Evolutionary conservation across 2,329 filamentous ascomycete species (phyloP).

Genomic region (Byssothecium circinans): DNA sequence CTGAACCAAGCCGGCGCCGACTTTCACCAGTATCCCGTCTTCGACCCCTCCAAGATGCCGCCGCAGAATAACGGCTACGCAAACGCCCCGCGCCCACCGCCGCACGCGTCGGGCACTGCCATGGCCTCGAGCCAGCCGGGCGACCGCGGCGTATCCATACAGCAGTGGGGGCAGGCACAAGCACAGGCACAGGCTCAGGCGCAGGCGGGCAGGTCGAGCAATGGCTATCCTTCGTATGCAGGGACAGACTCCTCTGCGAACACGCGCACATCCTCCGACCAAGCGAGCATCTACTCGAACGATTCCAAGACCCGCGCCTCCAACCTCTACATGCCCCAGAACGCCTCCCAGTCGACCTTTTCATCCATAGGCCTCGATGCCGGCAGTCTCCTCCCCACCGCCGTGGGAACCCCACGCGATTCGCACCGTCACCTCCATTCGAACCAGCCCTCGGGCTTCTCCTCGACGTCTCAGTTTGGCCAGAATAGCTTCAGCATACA

Average conservation of each 20-base stretch:
- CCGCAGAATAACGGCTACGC: constrained; percentile 57
- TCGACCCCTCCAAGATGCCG: constrained; percentile 59
- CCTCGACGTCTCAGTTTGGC: constrained; percentile 53
- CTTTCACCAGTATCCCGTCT: constrained; percentile 85
- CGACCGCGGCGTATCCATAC: constrained; percentile 69
- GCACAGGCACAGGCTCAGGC: no score
- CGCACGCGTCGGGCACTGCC: constrained; percentile 57
- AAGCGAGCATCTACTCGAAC: constrained; percentile 65
- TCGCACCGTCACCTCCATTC: constrained; percentile 47
- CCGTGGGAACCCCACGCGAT: constrained; percentile 45
- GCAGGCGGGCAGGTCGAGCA: constrained; percentile 27
- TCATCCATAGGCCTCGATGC: constrained; percentile 49
- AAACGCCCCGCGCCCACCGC: constrained; percentile 63
- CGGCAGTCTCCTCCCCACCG: constrained; percentile 43
- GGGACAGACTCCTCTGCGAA: constrained; percentile 51
- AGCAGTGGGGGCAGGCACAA: constrained; percentile 78
- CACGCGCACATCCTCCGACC: constrained; percentile 63
- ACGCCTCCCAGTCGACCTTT: constrained; percentile 58
- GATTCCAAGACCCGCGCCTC: constrained; percentile 61
- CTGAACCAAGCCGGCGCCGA: constrained; percentile 76
- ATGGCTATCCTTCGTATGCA: constrained; percentile 25
- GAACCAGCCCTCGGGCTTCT: constrained; percentile 50
- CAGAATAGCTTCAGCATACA: constrained; percentile 64
- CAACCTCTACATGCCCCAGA: constrained; percentile 55
- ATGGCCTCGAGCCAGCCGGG: constrained; percentile 70